Base-by-base conservation (phyloP, 2,329 filamentous ascomycete genomes). In the Scedosporium apiospermum region DNA sequence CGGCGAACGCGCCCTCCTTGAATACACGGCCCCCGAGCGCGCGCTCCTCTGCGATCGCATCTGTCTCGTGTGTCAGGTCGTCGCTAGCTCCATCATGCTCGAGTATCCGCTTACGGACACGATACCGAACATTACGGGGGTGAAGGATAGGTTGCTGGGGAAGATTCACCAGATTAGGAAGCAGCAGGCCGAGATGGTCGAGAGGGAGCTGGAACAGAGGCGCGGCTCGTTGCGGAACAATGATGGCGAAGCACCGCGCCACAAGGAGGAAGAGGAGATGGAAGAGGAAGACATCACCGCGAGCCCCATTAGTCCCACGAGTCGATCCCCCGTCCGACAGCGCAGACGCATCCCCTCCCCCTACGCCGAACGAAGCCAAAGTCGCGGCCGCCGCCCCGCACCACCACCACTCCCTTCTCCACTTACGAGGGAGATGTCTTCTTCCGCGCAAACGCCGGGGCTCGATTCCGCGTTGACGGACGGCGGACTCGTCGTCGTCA, bases 61-160 rank as follows among this genome's bases (percentile, higher is more conserved):
- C 69, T 96, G 91, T 71, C 95, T 98, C 80, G 82, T 99, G 16
- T 85, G 85, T 66, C 81, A 86, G 70, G 95, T 98, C 5, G 84
- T 99, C 65, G 95, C 95, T 1, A 95, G 90, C 51, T 96, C 90
- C 14, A 86, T 98, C 77, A 96, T 96, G 80, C 82, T 98, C 7
- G 93, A 96, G 75, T 98, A 96, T 69, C 93, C 95, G 0, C 80
- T 99, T 64, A 93, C 89, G 42, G 92, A 97, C 70, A 90, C 90
- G 12, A 80, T 98, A 51, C 95, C 95, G 0, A 92, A 88, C 65
- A 89, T 96, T 38, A 86, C 89, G 59, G 85, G 89, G 71, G 86
- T 88, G 49, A 84, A 95, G 66, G 93, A 99, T 71, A 81, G 90
- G 64, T 78, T 98, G 57, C 80, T 99, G 23, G 89, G 91, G 21